Evolutionary conservation across 208 protist genomes (phyloP).

Genomic region (Leptomonas seymouri): DNA sequence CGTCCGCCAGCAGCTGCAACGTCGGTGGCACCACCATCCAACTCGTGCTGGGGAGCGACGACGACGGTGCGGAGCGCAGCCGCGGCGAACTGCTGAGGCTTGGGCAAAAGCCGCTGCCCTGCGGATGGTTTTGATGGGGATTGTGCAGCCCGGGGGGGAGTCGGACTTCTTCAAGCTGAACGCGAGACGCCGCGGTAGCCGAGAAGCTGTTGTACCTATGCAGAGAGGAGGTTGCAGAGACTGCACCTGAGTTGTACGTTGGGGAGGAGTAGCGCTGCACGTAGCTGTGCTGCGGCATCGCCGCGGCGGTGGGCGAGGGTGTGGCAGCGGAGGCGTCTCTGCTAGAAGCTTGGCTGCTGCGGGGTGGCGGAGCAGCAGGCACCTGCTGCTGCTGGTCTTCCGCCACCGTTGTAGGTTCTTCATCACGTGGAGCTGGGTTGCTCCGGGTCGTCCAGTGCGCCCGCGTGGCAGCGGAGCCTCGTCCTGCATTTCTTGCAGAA

Average conservation of each 20-base stretch:
- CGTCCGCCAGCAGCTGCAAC: constrained; percentile 29
- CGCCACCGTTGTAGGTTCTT: not conserved
- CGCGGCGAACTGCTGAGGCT: constrained; percentile 9
- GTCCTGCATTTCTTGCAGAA: not conserved
- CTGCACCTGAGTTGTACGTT: not conserved
- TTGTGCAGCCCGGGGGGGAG: not conserved
- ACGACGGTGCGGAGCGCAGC: constrained; percentile 2
- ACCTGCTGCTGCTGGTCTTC: not conserved
- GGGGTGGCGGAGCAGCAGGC: not conserved
- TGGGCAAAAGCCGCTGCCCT: not conserved
- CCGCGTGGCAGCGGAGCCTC: not conserved
- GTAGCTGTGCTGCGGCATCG: constrained; percentile 1
- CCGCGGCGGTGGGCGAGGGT: not conserved
- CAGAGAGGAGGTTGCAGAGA: not conserved
- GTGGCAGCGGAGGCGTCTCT: not conserved
- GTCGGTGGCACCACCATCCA: constrained; percentile 21
- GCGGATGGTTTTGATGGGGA: not conserved
- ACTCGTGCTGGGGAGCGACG: not conserved
- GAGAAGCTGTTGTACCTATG: not conserved
- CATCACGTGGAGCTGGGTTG: too few species aligned
- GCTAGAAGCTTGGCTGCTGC: not conserved
- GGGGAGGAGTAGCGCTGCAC: not conserved
- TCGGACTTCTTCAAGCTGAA: not conserved
- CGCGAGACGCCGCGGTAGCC: not conserved
- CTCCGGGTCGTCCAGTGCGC: not conserved